Base-by-base conservation (phyloP, 805 yeast species). In the Sporopachydermia lactativora region DNA sequence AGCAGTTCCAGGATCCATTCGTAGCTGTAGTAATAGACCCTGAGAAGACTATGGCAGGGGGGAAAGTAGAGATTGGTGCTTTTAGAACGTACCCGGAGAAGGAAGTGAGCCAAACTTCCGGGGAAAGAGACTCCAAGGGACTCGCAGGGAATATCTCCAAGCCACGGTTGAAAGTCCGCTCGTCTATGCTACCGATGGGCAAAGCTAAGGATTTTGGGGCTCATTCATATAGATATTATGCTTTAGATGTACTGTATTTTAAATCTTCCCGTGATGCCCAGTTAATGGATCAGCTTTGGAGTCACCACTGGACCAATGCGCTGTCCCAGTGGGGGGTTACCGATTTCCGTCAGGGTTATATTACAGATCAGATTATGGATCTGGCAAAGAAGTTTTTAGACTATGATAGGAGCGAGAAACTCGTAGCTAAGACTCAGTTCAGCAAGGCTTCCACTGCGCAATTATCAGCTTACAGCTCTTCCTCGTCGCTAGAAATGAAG, bases 21-120 rank as follows among this genome's bases (percentile, higher is more conserved):
- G 64, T 86, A 43, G 96, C 96, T 0, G 64, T 86, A 19, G 96
- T 86, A 4, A 70, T 88, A 40, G 96, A 86, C 58, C 96, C 96
- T 0, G 69, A 73, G 39, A 73, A 76, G 51, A 77, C 89, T 1
- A 52, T 64, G 3, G 58, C 68, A 11, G 74, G 78, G 39, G 80
- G 80, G 0, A 68, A 65, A 43, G 77, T 86, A 8, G 92, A 82
- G 38, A 81, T 86, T 42, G 96, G 95, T 1, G 95, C 95, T 1
- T 86, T 85, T 54, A 62, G 96, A 54, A 83, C 96, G 0, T 71
- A 71, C 37, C 63, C 69, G 1, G 70, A 67, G 18, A 24, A 24
- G n/a, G 61, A 59, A 13, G 47, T 48, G 19, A 46, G 35, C 11
- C 52, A 55, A 3, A 43, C 47, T 19, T 43, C 41, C 35, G 31